Conservation (phyloP, 352 stramenopile genomes). For the Phytopythium chamaehyphon region DNA sequence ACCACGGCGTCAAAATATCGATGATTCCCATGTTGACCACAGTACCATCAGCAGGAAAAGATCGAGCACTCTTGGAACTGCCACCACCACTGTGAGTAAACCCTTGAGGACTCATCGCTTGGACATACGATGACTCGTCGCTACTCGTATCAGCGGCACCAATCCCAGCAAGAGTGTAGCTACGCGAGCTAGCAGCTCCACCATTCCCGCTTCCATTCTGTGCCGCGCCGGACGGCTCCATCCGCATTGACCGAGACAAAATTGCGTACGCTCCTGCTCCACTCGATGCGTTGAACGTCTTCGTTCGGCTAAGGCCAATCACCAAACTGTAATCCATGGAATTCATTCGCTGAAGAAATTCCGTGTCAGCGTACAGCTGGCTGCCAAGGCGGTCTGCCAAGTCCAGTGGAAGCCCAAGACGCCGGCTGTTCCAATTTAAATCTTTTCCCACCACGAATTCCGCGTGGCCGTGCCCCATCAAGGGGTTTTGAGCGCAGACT, state of each 20-base stretch:
- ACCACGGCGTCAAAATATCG: constrained; percentile 96
- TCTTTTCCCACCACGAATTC: constrained; percentile 86
- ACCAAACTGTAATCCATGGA: constrained; percentile 98
- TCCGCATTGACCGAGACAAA: constrained; percentile 18
- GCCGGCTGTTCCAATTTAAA: constrained; percentile 80
- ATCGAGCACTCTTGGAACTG: constrained; percentile 24
- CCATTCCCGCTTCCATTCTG: neutral
- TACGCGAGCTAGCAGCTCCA: neutral
- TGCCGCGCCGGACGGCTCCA: constrained; percentile 8
- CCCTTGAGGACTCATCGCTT: constrained; percentile 46
- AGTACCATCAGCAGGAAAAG: constrained; percentile 56
- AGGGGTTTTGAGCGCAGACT: constrained; percentile 62
- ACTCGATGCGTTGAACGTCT: constrained; percentile 31
- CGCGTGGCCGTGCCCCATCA: constrained; percentile 53
- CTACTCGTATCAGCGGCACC: constrained; percentile 12
- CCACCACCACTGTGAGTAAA: constrained; percentile 20
- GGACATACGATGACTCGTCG: constrained; percentile 48
- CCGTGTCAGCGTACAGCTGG: constrained; percentile 89
- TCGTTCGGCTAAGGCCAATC: constrained; percentile 86
- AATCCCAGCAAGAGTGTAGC: neutral
- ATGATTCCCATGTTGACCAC: constrained; percentile 97
- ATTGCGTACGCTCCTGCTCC: constrained; percentile 14
- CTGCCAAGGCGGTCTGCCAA: constrained; percentile 64
- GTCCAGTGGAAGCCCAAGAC: constrained; percentile 67
- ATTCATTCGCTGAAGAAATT: constrained; percentile 93